Evolutionary conservation across 225 moss, liverwort and hornwort genomes (phyloP), one percentile per base, ranked within the genome.

Genomic region (Physcomitrium patens): DNA sequence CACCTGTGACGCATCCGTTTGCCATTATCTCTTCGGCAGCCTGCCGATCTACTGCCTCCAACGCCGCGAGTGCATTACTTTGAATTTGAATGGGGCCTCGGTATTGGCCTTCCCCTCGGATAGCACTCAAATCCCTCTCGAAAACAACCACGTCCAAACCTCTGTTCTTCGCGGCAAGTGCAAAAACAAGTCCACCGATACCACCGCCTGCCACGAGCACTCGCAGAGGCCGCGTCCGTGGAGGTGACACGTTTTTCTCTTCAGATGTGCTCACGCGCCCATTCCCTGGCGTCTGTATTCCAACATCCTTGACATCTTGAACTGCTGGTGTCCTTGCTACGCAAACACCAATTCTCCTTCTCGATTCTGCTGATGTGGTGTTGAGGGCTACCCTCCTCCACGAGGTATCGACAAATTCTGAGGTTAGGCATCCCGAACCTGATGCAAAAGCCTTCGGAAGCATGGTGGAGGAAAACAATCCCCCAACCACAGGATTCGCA

Each of bases 1-100:
- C 95, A 7, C 99, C 99, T 0, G 99, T 99, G 58, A 99, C 90
- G 52, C 99, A 99, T 26, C 99, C 99, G 49, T 72, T 87, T 0
- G 87, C 43, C 79, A 99, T 8, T 64, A 99, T 99, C 65, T 88
- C 78, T 50, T 92, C 90, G 0, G 99, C 95, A 24, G 91, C 99
- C 0, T 20, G 53, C 12, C 41, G 58, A 78, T 99, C 99, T 28
- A 99, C 93, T 0, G 99, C 99, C 81, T 99, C 99, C 10, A 99
- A 83, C 17, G 99, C 89, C 44, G 89, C 99, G 0, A 99, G 81
- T 8, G 99, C 99, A 65, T 99, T 99, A 73, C 99, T 99, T 71
- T 99, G 99, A 60, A 99, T 87, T 67, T 99, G 99, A 19, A 99
- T 99, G 15, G 99, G 99, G 16, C 99, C 99, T 48, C 99, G 86